Percentiles rank a stretch among this genome's conserved stretches.
These are phyloP conservation scores for Cladophialophora carrionii DNA, from an alignment of 2,329 filamentous ascomycete species.

Conservation along the genomic window DNA sequence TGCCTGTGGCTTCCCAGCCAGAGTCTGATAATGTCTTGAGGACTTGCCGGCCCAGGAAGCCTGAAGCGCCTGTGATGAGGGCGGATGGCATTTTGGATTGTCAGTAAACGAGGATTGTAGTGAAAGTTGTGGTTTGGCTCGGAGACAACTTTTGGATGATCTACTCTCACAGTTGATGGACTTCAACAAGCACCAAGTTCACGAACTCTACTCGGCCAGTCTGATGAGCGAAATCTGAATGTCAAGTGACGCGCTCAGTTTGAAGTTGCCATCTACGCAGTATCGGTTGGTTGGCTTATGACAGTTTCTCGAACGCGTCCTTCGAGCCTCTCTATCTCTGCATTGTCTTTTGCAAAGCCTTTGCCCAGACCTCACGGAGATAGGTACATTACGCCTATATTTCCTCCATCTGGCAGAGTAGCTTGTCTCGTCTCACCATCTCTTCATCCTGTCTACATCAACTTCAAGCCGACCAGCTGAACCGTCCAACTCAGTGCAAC, in stretches of 20 bases:
- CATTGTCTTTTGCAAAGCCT: background rate
- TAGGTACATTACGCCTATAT: background rate
- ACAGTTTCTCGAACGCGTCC: background rate
- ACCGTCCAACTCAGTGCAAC: background rate
- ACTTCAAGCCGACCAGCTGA: background rate
- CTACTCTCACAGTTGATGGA: background rate
- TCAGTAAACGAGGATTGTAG: background rate
- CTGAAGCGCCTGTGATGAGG: constrained; percentile 81
- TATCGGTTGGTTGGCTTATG: background rate
- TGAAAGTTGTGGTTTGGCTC: background rate
- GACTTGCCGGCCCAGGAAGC: constrained; percentile 79
- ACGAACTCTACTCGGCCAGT: background rate
- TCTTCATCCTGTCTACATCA: background rate
- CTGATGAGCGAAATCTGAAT: background rate
- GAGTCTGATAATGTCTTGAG: constrained; percentile 68
- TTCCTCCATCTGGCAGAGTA: background rate
- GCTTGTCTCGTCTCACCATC: background rate
- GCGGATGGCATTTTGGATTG: constrained; percentile 51
- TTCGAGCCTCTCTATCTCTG: background rate
- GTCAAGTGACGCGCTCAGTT: background rate
- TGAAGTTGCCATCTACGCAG: background rate
- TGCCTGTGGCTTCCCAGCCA: constrained; percentile 72
- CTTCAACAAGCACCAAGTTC: background rate
- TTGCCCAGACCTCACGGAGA: background rate
- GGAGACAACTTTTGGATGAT: background rate